Evolutionary conservation across 192 early-diverging fungal genomes (phyloP), one percentile per base, ranked within the genome.

Genomic region (Backusella circina): DNA sequence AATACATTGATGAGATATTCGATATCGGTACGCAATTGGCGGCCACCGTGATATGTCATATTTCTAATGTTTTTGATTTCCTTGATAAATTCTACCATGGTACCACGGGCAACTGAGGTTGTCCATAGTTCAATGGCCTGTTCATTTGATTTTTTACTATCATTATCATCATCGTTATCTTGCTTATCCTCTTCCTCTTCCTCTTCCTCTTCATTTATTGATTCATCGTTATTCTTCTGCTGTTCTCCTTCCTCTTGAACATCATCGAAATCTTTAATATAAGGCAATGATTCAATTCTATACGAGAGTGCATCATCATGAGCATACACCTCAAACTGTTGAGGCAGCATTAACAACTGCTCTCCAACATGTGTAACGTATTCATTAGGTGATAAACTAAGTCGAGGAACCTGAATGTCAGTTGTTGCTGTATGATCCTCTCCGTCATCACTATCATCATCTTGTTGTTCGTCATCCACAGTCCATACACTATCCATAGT

Each of bases 361-460:
- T 93, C 91, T 13, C 93, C 87, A 37, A 93, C 72, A 65, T 85
- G 82, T 2, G 91, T 91, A 36, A 94, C 91, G 73, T 92, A 93
- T 15, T 86, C 84, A 36, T 73, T 84, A 16, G 93, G 93, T 26
- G 86, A 87, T 8, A 91, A 74, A 78, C 89, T 86, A 82, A 95
- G 93, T 65, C 51, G 38, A 1, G 70, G 54, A 13, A 61, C 54
- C 3, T 61, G 54, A 12, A 61, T 61, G 26, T 61, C 54, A 28
- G 54, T 72, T 13, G 73, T 65, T 10, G 73, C 72, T 3, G 47
- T 38, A 70, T 61, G 72, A 21, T 75, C 70, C 0, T 61, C 70
- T n/a, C 26, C 32, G 8, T 50, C 65, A 15, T 71, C 73, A 8
- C n/a, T n/a, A n/a, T 74, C n/a, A 57, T 57, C 65, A 2, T 50